These are phyloP conservation scores for Phymatotrichopsis omnivora DNA, from an alignment of 2,329 filamentous ascomycete genomes.

Conservation along the genomic window DNA sequence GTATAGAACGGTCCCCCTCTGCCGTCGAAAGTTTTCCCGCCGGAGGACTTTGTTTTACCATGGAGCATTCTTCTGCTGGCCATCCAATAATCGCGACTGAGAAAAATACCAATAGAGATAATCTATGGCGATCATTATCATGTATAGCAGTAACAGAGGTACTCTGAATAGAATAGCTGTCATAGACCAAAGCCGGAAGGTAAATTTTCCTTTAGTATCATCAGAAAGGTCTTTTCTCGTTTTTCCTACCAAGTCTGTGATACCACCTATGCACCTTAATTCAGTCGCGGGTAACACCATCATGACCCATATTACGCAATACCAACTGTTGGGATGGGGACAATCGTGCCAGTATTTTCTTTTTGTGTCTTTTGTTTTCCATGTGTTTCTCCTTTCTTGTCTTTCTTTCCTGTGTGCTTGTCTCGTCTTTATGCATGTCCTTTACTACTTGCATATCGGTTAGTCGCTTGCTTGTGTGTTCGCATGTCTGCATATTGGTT, in stretches of 20 bases:
- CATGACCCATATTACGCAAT: conserved; percentile 9
- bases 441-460: too few species aligned
- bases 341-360: too few species aligned
- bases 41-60: neutral
- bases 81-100: conserved; percentile 6
- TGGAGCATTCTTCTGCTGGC: neutral
- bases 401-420: too few species aligned
- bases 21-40: neutral
- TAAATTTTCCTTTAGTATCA: too few species aligned
- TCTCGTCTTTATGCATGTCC: too few species aligned
- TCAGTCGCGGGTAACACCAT: conserved; percentile 7
- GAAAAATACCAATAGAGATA: conserved; percentile 10
- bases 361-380: too few species aligned
- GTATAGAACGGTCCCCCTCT: too few species aligned
- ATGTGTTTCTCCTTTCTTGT: too few species aligned
- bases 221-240: too few species aligned
- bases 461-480: too few species aligned
- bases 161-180: conserved; percentile 7
- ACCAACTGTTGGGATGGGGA: conserved; percentile 15
- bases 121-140: conserved; percentile 1
- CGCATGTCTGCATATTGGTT: too few species aligned
- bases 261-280: conserved; percentile 1
- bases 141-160: conserved; percentile 4
- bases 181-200: conserved; percentile 3
- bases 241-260: neutral